Base-by-base conservation (phyloP, 352 stramenopile species). In the Phytophthora cryptogea region DNA sequence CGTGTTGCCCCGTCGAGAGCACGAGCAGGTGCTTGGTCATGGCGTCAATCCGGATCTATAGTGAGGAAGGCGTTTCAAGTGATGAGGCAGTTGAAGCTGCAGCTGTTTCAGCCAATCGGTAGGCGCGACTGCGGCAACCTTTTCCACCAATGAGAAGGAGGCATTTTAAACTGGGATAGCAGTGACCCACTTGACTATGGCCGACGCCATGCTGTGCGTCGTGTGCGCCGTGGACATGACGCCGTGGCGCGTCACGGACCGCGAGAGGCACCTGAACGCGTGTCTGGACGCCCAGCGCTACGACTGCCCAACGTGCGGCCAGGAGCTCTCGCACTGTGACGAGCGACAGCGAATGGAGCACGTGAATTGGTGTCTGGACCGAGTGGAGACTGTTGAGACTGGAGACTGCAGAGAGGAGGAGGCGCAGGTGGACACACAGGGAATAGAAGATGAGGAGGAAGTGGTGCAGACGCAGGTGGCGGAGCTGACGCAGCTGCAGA, bases 1-100 rank as follows among this genome's bases (percentile, higher is more conserved):
- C 96, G 67, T 99, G 97, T 68, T 99, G 97, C 28, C 93, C 87
- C 13, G 95, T 99, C 8, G 86, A 95, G 36, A 95, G 74, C 45
- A 95, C 73, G 51, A 95, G 84, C 40, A 95, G 66, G 50, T 95
- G 86, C 67, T 84, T 85, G n/a, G 66, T 75, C 72, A 89, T 88
- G 42, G 28, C 37, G 20, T 23, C 20, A 23, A 23, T 23, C 20
- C 20, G 20, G 20, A 23, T n/a, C n/a, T n/a, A n/a, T 7, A 7
- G 35, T 13, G 17, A 4, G 17, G 28, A 20, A 9, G 46, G 31
- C 31, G 57, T 60, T 60, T 66, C 49, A 54, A 50, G 9, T 61
- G 58, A 61, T 66, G 50, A 53, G 37, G 53, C 44, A 13, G 17
- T 66, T 54, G 33, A 60, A 60, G 50, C 33, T 54, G 33, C 10